A percentile compares a stretch with the other conserved stretches of the same genome.
Conservation (phyloP, 208 protist species). For the Acanthamoeba sp. region DNA sequence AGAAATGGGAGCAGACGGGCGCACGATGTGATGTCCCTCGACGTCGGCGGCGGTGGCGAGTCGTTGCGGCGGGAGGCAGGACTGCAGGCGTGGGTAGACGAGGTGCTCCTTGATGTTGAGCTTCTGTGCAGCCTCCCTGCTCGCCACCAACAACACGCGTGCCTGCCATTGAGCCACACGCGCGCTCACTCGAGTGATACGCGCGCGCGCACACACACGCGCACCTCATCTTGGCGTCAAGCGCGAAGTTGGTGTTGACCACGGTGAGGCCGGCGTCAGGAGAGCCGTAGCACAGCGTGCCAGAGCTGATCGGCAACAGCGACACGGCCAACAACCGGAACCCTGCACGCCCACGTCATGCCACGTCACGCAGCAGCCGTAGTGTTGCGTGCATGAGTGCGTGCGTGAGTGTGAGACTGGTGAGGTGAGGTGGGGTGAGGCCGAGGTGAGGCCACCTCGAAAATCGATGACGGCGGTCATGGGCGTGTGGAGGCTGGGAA, state of each 20-base stretch:
- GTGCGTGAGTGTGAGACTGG: too few relatives aligned
- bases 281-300: constrained; percentile 42
- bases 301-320: neutral
- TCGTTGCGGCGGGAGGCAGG: neutral
- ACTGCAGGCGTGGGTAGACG: neutral
- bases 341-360: neutral
- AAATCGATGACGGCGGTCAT: constrained; percentile 49
- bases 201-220: too few relatives aligned
- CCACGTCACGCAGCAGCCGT: too few relatives aligned
- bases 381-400: too few relatives aligned
- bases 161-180: neutral
- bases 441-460: neutral
- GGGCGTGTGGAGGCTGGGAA: constrained; percentile 20
- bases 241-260: neutral
- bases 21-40: constrained; percentile 33
- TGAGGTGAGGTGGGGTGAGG: too few relatives aligned
- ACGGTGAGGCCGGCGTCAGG: neutral
- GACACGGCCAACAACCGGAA: constrained; percentile 45
- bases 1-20: neutral
- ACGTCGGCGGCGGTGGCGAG: constrained; percentile 47
- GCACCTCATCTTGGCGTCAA: constrained; percentile 35
- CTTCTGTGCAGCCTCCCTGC: constrained; percentile 18
- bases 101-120: constrained; percentile 59
- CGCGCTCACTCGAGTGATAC: neutral
- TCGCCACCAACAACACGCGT: neutral